A percentile compares a stretch with the other conserved stretches of the same genome.
Conservation (phyloP, 495 filamentous ascomycete genomes). For the Margaritispora aquatica region DNA sequence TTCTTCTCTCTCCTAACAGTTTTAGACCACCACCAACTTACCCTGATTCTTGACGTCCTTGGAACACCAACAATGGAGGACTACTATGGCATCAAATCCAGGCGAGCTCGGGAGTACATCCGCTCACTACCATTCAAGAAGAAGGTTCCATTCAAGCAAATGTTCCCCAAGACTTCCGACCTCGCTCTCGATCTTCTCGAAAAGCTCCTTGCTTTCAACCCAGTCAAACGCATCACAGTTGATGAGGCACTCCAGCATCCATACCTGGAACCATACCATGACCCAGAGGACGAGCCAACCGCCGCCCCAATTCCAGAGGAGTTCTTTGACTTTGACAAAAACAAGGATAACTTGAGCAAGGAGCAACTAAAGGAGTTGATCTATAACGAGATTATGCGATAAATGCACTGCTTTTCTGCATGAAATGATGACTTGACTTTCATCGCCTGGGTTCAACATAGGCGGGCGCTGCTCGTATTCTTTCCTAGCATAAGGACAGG, state of each 20-base stretch:
- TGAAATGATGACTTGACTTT: not conserved
- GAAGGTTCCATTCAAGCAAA: constrained; percentile 94
- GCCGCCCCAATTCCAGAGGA: constrained; percentile 94
- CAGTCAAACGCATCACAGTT: constrained; percentile 95
- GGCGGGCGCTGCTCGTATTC: not conserved
- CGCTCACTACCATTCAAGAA: constrained; percentile 99
- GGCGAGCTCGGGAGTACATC: constrained; percentile 96
- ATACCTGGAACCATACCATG: constrained; percentile 97
- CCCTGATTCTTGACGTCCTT: constrained; percentile 94
- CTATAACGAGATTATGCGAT: constrained; percentile 99
- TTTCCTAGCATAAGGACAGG: not conserved
- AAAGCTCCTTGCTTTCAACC: constrained; percentile 95
- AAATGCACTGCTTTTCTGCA: constrained; percentile 24
- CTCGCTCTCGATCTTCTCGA: constrained; percentile 90
- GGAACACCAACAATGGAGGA: constrained; percentile 99
- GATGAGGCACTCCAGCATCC: constrained; percentile 97
- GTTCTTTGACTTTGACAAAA: constrained; percentile 99
- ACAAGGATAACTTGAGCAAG: constrained; percentile 98
- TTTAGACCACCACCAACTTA: constrained; percentile 95
- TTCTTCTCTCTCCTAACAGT: constrained; percentile 20
- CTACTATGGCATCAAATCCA: constrained; percentile 99
- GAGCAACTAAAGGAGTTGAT: constrained; percentile 97
- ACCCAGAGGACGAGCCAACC: constrained; percentile 97
- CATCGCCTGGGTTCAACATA: not conserved
- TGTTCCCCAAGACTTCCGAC: constrained; percentile 97